Conservation (phyloP, 768 basidiomycete genomes). For the Suillus luteus region DNA sequence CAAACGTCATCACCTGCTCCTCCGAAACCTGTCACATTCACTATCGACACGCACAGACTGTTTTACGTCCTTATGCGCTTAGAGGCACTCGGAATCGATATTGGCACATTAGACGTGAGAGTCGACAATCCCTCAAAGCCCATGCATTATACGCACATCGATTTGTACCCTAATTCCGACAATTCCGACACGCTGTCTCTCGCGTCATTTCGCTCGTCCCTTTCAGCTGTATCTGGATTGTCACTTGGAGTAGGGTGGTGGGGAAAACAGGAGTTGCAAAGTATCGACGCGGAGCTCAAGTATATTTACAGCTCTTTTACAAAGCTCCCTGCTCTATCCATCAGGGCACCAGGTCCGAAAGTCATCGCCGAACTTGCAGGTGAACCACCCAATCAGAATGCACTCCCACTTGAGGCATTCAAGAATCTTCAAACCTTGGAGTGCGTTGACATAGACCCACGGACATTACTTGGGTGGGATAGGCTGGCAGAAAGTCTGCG, state of each 20-base stretch:
- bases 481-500: conserved; percentile 66
- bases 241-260: conserved; percentile 80
- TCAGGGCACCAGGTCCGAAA: conserved; percentile 65
- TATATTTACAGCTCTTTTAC: conserved; percentile 91
- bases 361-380: conserved; percentile 67
- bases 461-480: conserved; percentile 84
- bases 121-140: conserved; percentile 75
- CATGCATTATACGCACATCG: conserved; percentile 68
- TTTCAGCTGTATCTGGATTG: conserved; percentile 73
- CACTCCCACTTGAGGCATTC: conserved; percentile 81
- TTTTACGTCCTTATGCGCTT: conserved; percentile 88
- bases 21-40: conserved; percentile 64
- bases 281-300: conserved; percentile 73
- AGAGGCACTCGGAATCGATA: conserved; percentile 74
- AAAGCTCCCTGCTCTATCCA: conserved; percentile 76
- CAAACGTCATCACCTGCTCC: conserved; percentile 34
- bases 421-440: conserved; percentile 80
- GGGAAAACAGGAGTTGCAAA: conserved; percentile 57
- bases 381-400: conserved; percentile 71
- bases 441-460: conserved; percentile 80
- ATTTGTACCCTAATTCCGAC: conserved; percentile 46
- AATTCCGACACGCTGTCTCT: conserved; percentile 77
- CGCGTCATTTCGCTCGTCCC: conserved; percentile 71
- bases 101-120: conserved; percentile 79
- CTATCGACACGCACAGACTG: conserved; percentile 78